Conservation (phyloP, 2,329 filamentous ascomycete genomes). For the Alternaria triticimaculans region DNA sequence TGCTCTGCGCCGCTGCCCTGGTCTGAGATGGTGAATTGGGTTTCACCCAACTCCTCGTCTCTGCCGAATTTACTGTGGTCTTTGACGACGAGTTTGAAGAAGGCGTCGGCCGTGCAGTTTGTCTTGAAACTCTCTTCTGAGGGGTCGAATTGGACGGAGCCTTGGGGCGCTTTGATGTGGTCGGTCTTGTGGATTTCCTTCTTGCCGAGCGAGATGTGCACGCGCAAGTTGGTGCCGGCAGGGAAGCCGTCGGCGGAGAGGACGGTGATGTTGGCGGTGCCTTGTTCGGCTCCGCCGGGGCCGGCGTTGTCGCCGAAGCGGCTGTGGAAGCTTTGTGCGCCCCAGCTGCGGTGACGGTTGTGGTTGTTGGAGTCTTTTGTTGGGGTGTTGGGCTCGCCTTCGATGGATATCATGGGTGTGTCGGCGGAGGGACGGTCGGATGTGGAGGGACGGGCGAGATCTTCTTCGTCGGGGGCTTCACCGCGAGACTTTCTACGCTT, state of each 20-base stretch:
- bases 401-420: slow-evolving; percentile 42
- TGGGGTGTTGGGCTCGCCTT: slow-evolving; percentile 24
- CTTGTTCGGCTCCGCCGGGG: slow-evolving; percentile 64
- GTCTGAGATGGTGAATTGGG: slow-evolving; percentile 91
- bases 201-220: slow-evolving; percentile 69
- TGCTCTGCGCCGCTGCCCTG: slow-evolving; percentile 71
- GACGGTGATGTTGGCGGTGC: slow-evolving; percentile 81
- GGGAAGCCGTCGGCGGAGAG: slow-evolving; percentile 81
- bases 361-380: slow-evolving; percentile 30
- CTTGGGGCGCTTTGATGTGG: slow-evolving; percentile 75
- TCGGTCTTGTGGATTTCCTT: slow-evolving; percentile 94
- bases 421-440: slow-evolving; percentile 42
- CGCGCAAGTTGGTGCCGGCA: slow-evolving; percentile 76
- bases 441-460: slow-evolving; percentile 53
- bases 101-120: slow-evolving; percentile 77
- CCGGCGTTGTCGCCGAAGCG: slow-evolving; percentile 45
- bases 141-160: slow-evolving; percentile 58
- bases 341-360: slow-evolving; percentile 44
- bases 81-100: slow-evolving; percentile 86
- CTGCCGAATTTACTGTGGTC: slow-evolving; percentile 84
- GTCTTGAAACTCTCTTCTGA: slow-evolving; percentile 76
- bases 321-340: slow-evolving; percentile 51
- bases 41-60: slow-evolving; percentile 84
- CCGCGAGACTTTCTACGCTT: slow-evolving; percentile 70
- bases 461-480: slow-evolving; percentile 47